Percentiles rank a stretch among this genome's conserved stretches.
These are phyloP conservation scores for Chiua virens DNA, from an alignment of 768 basidiomycete species.

Conservation along the genomic window DNA sequence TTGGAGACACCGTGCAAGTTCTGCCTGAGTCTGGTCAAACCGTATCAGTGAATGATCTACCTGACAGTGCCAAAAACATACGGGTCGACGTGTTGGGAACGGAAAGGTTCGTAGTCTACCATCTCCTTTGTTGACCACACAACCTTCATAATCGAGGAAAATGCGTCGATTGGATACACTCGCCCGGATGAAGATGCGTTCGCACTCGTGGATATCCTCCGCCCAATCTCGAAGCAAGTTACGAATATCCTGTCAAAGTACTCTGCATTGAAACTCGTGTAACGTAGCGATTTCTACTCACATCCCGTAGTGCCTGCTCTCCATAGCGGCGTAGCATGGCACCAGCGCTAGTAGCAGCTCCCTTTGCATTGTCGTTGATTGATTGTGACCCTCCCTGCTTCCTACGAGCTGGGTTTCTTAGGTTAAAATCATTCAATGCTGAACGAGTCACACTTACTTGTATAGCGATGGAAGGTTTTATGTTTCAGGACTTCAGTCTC, in stretches of 20 bases:
- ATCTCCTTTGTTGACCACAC: constrained; percentile 76
- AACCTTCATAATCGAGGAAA: constrained; percentile 87
- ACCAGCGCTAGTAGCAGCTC: constrained; percentile 90
- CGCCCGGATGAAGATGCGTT: constrained; percentile 90
- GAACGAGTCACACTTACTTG: constrained; percentile 59
- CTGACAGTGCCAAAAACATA: constrained; percentile 36
- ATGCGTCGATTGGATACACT: constrained; percentile 84
- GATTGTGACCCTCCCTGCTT: constrained; percentile 98
- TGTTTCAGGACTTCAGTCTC: constrained; percentile 82
- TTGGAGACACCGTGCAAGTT: constrained; percentile 80
- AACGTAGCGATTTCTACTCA: constrained; percentile 37
- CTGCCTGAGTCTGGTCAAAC: constrained; percentile 74
- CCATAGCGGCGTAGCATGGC: constrained; percentile 93
- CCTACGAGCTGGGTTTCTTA: constrained; percentile 69
- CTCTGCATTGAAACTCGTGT: background rate
- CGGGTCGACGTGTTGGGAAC: constrained; percentile 94
- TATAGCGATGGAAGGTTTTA: constrained; percentile 98
- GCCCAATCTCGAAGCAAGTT: constrained; percentile 80
- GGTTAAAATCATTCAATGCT: constrained; percentile 5
- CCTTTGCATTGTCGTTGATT: constrained; percentile 89
- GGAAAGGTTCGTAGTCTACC: constrained; percentile 86
- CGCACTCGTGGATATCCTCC: constrained; percentile 82
- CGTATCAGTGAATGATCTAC: background rate
- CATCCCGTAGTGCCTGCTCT: constrained; percentile 88
- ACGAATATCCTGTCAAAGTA: constrained; percentile 72